phyloP scores from a whole-genome alignment of 371 early-diverging fungal genomes.

The Actinomucor elegans region DNA sequence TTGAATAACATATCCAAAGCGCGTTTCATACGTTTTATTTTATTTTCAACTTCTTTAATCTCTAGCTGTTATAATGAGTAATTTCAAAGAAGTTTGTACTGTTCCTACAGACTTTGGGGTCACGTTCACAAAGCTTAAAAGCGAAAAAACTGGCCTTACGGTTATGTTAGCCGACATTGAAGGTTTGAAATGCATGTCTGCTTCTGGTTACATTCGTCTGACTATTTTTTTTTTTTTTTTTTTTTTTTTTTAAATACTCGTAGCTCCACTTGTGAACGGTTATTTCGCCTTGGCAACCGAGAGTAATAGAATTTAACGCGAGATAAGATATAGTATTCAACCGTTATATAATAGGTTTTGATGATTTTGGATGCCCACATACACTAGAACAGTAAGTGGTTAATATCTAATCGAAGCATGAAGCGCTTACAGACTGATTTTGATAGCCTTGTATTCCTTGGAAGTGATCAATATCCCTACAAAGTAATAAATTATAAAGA shows the following conservation, averaged over 20 bases:
- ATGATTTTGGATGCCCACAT: conserved; percentile 72
- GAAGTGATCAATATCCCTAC: conserved; percentile 69
- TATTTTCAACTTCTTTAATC: too few relatives aligned
- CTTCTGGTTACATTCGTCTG: too few relatives aligned
- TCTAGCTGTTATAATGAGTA: conserved; percentile 27
- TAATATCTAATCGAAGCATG: background rate
- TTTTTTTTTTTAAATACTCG: too few relatives aligned
- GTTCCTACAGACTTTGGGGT: conserved; percentile 46
- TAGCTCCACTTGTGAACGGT: conserved; percentile 68
- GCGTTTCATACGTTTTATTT: too few relatives aligned
- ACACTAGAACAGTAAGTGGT: conserved; percentile 68
- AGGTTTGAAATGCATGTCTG: conserved; percentile 37
- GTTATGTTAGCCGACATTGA: conserved; percentile 64
- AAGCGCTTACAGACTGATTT: background rate
- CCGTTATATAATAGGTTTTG: conserved; percentile 64
- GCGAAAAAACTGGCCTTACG: conserved; percentile 57
- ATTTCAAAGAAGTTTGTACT: conserved; percentile 34
- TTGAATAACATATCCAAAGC: too few relatives aligned
- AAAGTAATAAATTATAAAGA: conserved; percentile 35
- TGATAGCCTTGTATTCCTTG: conserved; percentile 61
- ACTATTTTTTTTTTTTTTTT: too few relatives aligned
- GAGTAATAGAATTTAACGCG: too few relatives aligned
- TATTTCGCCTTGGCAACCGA: conserved; percentile 69
- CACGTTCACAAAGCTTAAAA: conserved; percentile 56
- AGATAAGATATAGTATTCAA: too few relatives aligned